These are phyloP conservation scores for Begonia peltatifolia DNA, from an alignment of 306 rosid species.

Conservation along the genomic window DNA sequence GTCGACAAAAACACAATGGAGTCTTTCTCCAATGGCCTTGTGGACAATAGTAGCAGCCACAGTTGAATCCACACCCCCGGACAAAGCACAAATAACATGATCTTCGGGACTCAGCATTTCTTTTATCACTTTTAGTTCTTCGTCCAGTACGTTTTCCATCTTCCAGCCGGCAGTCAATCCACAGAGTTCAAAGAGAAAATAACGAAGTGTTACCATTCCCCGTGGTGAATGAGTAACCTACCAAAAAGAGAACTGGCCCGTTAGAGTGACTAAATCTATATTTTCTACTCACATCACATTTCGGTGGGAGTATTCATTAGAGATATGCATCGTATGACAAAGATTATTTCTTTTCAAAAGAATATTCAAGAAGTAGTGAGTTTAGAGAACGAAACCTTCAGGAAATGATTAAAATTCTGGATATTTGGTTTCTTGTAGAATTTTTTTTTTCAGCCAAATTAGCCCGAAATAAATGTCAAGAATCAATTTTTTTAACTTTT, in stretches of 20 bases:
- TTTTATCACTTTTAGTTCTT: slow-evolving; percentile 62
- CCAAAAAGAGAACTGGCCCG: slow-evolving; percentile 5
- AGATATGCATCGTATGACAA: no score
- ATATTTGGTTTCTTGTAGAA: background rate
- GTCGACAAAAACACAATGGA: slow-evolving; percentile 91
- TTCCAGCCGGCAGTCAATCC: slow-evolving; percentile 60
- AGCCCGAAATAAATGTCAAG: no score
- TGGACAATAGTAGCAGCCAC: slow-evolving; percentile 90
- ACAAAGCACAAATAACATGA: slow-evolving; percentile 77
- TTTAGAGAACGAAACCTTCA: no score
- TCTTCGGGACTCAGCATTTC: slow-evolving; percentile 39
- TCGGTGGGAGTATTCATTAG: background rate
- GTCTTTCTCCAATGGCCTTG: slow-evolving; percentile 91
- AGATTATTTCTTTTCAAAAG: no score
- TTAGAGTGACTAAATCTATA: no score
- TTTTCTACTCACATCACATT: background rate
- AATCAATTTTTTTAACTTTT: no score
- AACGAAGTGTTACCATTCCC: slow-evolving; percentile 68
- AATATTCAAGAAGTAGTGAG: no score
- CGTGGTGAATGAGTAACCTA: slow-evolving; percentile 87
- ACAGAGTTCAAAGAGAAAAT: slow-evolving; percentile 68
- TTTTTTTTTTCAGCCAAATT: background rate
- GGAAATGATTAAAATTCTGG: no score
- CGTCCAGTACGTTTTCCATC: slow-evolving; percentile 78
- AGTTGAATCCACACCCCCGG: slow-evolving; percentile 97